Base-by-base conservation (phyloP, 495 filamentous ascomycete species). In the Barbatosphaeria neglecta region DNA sequence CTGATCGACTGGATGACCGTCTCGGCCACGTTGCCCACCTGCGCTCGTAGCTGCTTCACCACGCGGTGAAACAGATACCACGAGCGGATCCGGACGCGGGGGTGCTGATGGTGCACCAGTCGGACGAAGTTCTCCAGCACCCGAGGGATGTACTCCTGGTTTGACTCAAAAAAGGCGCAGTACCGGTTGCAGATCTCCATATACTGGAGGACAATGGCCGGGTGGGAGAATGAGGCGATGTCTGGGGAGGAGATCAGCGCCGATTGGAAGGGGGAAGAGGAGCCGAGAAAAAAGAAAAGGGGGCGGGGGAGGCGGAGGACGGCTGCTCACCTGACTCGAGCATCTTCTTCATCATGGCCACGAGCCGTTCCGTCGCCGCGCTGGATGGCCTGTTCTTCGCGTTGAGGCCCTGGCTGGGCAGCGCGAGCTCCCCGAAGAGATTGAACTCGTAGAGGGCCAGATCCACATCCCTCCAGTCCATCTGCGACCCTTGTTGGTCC, bases 141-240 rank as follows among this genome's bases (percentile, higher is more conserved):
- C 48, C 76, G 81, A 6, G 85, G 84, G 37, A 97, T 92, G 40
- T 81, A 74, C 1, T 79, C 70, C 2, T 82, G 74, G 52, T 95
- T 84, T 28, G 76, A 72, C 49, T 93, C 86, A 65, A 99, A 97
- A 65, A 95, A 95, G n/a, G 78, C 74, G 61, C 78, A 82, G 60
- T 97, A 97, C 28, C 92, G 83, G 25, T 95, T 88, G 59, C 87
- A 93, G 35, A 95, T 92, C 54, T 97, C 92, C 93, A 97, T 97
- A 54, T 92, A 97, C 62, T 95, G 88, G 15, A 97, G 72, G 47
- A 96, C 81, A 24, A 95, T 86, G 18, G 88, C 86, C 0, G 93
- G 92, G 63, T 97, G 92, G 4, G 83, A 79, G 59, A 86, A 92
- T 22, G 75, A 81, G 50, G 84, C 80, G 50, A 97, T 83, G 50